Conservation (phyloP, 2,329 filamentous ascomycete species). For the Penicillium capsulatum region DNA sequence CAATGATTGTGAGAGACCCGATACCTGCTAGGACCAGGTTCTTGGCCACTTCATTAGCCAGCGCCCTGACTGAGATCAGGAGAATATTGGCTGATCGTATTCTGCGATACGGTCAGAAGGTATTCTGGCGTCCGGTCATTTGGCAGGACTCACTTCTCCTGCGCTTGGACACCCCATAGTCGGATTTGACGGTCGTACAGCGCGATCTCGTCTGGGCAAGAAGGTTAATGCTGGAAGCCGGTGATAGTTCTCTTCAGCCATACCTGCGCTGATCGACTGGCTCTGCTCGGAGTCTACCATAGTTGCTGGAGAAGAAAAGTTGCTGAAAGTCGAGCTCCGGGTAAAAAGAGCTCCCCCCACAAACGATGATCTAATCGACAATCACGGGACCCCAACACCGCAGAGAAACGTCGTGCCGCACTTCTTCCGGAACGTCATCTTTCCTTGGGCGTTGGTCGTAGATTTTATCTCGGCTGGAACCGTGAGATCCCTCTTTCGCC, state of each 20-base stretch:
- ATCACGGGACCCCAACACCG: constrained; percentile 18
- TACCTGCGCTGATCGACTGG: constrained; percentile 36
- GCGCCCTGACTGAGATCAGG: constrained; percentile 78
- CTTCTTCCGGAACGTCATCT: no score
- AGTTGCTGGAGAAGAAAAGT: constrained; percentile 2
- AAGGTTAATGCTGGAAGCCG: no score
- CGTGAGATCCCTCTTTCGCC: neutral
- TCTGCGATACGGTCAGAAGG: constrained; percentile 41
- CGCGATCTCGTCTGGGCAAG: constrained; percentile 75
- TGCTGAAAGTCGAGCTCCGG: neutral
- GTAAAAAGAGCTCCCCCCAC: constrained; percentile 12
- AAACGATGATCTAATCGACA: constrained; percentile 23
- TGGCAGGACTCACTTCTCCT: constrained; percentile 59
- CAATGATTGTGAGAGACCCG: constrained; percentile 81
- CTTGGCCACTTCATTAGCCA: constrained; percentile 94
- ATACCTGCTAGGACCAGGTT: constrained; percentile 94
- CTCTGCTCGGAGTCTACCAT: constrained; percentile 26
- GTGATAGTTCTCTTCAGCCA: no score
- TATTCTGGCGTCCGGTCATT: neutral
- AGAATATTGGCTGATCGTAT: constrained; percentile 87
- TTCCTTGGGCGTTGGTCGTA: no score
- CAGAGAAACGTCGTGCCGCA: neutral
- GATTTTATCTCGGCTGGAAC: neutral
- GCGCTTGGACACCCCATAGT: constrained; percentile 92
- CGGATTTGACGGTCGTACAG: constrained; percentile 97